These are phyloP conservation scores for Solanum chmielewskii DNA, from an alignment of 257 asterid genomes.

Conservation along the genomic window DNA sequence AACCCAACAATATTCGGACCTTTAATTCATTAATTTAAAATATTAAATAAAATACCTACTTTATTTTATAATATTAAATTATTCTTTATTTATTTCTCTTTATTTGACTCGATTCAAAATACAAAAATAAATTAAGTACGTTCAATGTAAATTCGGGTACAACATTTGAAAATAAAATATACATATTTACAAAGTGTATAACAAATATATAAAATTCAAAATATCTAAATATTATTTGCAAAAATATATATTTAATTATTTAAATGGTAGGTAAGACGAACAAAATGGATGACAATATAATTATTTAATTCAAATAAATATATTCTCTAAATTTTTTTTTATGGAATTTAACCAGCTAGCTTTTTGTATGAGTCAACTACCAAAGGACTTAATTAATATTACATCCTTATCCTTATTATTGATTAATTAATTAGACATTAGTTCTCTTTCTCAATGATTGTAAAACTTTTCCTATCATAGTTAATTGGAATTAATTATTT, in stretches of 20 bases:
- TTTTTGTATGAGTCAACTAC: background rate
- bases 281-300: background rate
- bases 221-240: background rate
- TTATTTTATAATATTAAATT: background rate
- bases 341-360: background rate
- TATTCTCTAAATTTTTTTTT: background rate
- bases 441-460: background rate
- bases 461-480: background rate
- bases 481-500: background rate
- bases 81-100: background rate
- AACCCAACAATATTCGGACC: background rate
- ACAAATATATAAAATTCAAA: background rate
- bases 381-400: background rate
- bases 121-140: background rate
- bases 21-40: background rate
- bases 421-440: background rate
- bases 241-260: background rate
- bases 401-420: background rate
- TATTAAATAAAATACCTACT: background rate
- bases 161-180: background rate
- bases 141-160: background rate
- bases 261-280: background rate
- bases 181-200: background rate
- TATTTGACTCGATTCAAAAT: background rate
- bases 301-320: background rate